A percentile compares a stretch with the other conserved stretches of the same genome.
phyloP scores from a whole-genome alignment of 495 filamentous ascomycete genomes.

The Penicillium tannophilum region DNA sequence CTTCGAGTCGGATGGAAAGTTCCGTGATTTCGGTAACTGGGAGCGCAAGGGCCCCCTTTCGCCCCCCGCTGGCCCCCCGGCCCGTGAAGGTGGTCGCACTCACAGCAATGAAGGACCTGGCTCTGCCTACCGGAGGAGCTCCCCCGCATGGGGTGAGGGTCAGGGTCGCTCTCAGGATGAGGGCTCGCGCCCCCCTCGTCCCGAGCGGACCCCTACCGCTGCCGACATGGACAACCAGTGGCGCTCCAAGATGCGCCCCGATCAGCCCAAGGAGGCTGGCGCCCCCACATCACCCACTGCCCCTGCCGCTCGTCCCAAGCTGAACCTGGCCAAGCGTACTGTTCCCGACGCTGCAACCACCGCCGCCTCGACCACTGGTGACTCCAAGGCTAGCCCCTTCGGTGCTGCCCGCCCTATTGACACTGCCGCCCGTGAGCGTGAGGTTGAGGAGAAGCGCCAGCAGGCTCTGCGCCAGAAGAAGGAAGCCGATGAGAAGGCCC shows the following conservation, averaged over 20 bases:
- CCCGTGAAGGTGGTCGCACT: conserved; percentile 69
- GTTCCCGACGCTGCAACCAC: conserved; percentile 70
- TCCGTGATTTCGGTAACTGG: conserved; percentile 90
- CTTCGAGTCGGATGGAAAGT: conserved; percentile 75
- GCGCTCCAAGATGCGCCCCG: conserved; percentile 81
- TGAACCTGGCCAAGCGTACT: conserved; percentile 87
- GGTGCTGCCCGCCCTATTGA: conserved; percentile 89
- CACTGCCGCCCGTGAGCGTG: conserved; percentile 80
- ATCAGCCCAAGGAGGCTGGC: conserved; percentile 65
- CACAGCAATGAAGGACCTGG: conserved; percentile 63
- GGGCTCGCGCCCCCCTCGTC: conserved; percentile 71
- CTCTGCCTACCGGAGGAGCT: conserved; percentile 61
- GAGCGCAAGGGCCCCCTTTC: conserved; percentile 92
- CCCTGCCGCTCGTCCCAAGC: conserved; percentile 64
- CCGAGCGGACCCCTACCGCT: conserved; percentile 69
- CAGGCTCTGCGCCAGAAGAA: conserved; percentile 75
- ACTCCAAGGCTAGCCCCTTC: conserved; percentile 87
- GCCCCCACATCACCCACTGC: conserved; percentile 56
- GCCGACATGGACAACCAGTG: conserved; percentile 86
- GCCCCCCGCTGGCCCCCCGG: conserved; percentile 58
- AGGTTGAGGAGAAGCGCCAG: conserved; percentile 85
- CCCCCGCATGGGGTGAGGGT: conserved; percentile 86
- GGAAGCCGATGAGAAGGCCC: conserved; percentile 71
- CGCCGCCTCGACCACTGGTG: conserved; percentile 46
- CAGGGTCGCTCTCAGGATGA: conserved; percentile 72